Base-by-base conservation (phyloP, 139 green algal genomes). In the Desmodesmus armatus region DNA sequence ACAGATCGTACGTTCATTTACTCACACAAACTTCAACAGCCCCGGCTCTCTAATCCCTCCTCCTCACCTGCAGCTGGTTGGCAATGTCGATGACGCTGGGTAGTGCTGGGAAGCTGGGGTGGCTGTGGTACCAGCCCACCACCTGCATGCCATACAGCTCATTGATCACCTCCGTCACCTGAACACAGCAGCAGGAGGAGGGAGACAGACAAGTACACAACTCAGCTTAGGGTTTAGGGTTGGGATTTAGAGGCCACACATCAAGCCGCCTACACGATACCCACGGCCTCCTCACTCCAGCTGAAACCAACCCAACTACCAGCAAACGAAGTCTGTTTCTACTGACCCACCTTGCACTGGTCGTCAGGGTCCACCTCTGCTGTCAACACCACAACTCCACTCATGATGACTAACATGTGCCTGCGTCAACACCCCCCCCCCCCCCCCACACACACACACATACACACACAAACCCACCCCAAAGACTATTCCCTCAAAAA, bases 51-150 rank as follows among this genome's bases (percentile, higher is more conserved):
- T n/a, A 31, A n/a, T 41, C 47, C n/a, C 85, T 93, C 84, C n/a
- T n/a, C n/a, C n/a, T n/a, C n/a, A n/a, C n/a, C n/a, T n/a, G 80
- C 25, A 87, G 85, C 86, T 96, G 93, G 80, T 95, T 95, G 67
- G 89, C 88, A 47, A 96, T 90, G 86, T 97, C 94, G 31, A 96
- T 93, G 55, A 85, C 80, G 53, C 89, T 94, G 25, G 94, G 94
- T 41, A 87, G 55, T 0, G 89, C 72, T 3, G 87, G 67, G 82
- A 95, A 96, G 63, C 81, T 91, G 40, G 94, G 94, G 83, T 97
- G 94, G 7, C 89, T 93, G 87, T 96, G 93, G 82, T 97, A 97
- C 88, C 92, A 94, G 27, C 94, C 94, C 27, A 97, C 89, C 2
- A 88, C 87, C 44, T 25, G 25, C 13, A 92, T 41, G 21, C 82